phyloP scores from a whole-genome alignment of 2,329 filamentous ascomycete genomes.

The Clarireedia hainanense region DNA sequence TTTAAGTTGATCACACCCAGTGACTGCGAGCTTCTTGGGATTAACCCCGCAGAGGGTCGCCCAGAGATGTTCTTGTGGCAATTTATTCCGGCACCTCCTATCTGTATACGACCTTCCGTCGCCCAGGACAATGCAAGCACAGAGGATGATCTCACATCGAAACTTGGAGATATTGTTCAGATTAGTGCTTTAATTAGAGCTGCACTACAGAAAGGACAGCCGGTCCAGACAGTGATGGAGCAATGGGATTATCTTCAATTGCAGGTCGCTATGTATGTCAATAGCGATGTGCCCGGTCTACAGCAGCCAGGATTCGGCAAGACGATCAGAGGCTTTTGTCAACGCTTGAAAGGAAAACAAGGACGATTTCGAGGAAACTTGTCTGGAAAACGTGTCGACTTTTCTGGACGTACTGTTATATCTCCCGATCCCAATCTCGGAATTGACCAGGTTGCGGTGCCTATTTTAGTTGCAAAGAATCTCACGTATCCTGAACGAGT shows the following conservation, averaged over 20 bases:
- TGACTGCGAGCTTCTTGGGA: conserved; percentile 85
- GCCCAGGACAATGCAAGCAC: conserved; percentile 88
- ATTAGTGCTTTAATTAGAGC: conserved; percentile 82
- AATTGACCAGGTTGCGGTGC: conserved; percentile 90
- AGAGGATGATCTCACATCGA: conserved; percentile 93
- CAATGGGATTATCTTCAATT: conserved; percentile 97
- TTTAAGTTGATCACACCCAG: conserved; percentile 79
- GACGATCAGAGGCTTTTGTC: conserved; percentile 86
- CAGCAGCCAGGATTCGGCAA: conserved; percentile 82
- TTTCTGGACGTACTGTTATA: conserved; percentile 95
- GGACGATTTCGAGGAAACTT: conserved; percentile 94
- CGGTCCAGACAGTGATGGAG: conserved; percentile 87
- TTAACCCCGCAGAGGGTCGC: conserved; percentile 77
- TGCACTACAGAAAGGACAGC: conserved; percentile 73
- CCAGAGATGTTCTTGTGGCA: conserved; percentile 99
- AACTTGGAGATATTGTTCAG: conserved; percentile 92
- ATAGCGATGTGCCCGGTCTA: conserved; percentile 91
- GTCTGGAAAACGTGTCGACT: conserved; percentile 97
- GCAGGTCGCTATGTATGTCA: conserved; percentile 96
- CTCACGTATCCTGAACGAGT: conserved; percentile 91
- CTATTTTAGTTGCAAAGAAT: conserved; percentile 86
- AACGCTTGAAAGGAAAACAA: conserved; percentile 93
- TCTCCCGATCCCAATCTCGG: conserved; percentile 91
- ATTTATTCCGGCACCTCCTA: conserved; percentile 85
- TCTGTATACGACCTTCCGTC: conserved; percentile 90